Conservation (phyloP, 257 asterid species). For the Solanum piurae region DNA sequence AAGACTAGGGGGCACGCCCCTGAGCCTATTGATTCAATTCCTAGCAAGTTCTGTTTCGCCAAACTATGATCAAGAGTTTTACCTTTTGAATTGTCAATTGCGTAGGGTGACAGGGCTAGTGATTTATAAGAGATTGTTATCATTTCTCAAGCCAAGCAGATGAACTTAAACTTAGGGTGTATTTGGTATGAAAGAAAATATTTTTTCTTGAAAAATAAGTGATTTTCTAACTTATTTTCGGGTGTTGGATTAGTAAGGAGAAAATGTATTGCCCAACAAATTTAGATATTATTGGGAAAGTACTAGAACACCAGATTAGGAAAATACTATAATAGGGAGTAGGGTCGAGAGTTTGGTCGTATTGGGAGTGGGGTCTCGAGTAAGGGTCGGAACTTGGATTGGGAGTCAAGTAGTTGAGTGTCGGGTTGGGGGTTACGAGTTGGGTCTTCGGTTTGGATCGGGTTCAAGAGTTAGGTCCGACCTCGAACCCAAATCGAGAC, state of each 20-base stretch:
- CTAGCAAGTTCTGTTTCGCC: not conserved
- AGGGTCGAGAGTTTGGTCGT: too few species aligned
- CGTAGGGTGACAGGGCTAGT: not conserved
- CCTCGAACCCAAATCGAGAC: not conserved
- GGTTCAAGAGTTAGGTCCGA: not conserved
- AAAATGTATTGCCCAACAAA: not conserved
- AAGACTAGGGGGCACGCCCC: not conserved
- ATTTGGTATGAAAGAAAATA: not conserved
- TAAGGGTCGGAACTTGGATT: not conserved
- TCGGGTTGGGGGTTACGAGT: not conserved
- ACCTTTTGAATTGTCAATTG: not conserved
- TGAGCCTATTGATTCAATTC: not conserved
- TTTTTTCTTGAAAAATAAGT: not conserved
- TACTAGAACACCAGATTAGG: not conserved
- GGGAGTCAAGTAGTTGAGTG: not conserved
- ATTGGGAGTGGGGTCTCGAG: not conserved
- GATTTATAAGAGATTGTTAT: not conserved
- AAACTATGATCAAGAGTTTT: not conserved
- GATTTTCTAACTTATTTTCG: too few species aligned
- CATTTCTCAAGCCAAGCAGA: not conserved
- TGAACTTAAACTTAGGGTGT: not conserved
- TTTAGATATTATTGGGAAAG: not conserved
- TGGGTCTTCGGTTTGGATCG: not conserved
- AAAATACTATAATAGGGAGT: not conserved
- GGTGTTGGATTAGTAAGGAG: not conserved